Evolutionary conservation across 2,329 filamentous ascomycete species (phyloP).

Genomic region (Fusarium protoensiforme): DNA sequence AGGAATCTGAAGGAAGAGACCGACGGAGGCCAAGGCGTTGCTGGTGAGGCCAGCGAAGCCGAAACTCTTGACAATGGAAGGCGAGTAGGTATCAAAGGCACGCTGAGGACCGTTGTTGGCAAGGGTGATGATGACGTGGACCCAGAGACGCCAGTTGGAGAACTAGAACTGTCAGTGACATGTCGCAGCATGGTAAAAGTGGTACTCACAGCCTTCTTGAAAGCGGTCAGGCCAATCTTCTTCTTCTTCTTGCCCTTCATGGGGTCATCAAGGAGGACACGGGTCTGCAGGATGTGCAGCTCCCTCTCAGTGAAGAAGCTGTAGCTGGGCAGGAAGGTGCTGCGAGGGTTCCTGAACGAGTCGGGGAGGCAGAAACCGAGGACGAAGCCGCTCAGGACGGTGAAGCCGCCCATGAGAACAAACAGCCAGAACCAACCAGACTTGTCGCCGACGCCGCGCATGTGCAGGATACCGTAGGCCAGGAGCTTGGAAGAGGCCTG

Average conservation of each 20-base stretch:
- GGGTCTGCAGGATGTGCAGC: conserved; percentile 54
- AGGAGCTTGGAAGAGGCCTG: conserved; percentile 51
- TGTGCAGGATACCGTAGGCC: conserved; percentile 60
- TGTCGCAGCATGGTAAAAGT: fast-evolving
- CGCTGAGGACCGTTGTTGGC: conserved; percentile 60
- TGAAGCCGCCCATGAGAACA: conserved; percentile 63
- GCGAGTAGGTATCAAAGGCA: conserved; percentile 63
- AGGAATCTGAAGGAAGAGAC: conserved; percentile 63
- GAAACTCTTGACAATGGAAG: conserved; percentile 63
- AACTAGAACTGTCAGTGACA: conserved; percentile 47
- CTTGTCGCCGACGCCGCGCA: conserved; percentile 58
- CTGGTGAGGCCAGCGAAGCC: conserved; percentile 60
- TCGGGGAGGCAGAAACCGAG: conserved; percentile 58
- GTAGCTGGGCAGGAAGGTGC: conserved; percentile 52
- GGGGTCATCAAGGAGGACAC: conserved; percentile 56
- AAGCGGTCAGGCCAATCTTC: conserved; percentile 55
- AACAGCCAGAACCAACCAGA: conserved; percentile 70
- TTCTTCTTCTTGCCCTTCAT: conserved; percentile 61
- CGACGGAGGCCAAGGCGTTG: conserved; percentile 67
- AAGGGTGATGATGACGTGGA: conserved; percentile 62
- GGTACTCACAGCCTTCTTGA: conserved; percentile 54
- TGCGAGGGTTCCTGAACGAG: conserved; percentile 55
- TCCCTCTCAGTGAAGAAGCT: conserved; percentile 53
- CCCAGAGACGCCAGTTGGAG: conserved; percentile 62
- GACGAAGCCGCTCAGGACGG: conserved; percentile 55